Evolutionary conservation across 768 basidiomycete genomes (phyloP).

Genomic region (Coprinopsis cinerea): DNA sequence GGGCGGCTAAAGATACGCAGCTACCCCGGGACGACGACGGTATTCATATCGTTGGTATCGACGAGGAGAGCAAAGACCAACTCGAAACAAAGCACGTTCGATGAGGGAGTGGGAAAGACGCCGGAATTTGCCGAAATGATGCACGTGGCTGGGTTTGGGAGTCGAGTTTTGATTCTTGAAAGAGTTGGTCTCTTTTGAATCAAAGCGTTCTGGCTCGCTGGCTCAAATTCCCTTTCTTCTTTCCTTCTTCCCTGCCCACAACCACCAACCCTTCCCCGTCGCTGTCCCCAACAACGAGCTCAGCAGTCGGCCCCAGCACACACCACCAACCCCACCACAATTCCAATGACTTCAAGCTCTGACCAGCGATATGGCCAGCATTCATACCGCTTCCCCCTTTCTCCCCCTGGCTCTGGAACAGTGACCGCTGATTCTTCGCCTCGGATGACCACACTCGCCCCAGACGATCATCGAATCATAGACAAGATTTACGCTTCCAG

Average conservation of each 20-base stretch:
- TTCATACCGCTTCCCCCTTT: slow-evolving; percentile 38
- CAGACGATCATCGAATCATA: slow-evolving; percentile 22
- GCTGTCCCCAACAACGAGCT: background rate
- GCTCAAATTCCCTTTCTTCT: background rate
- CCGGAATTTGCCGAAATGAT: slow-evolving; percentile 5
- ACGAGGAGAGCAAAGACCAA: background rate
- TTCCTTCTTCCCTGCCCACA: background rate
- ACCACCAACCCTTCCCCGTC: background rate
- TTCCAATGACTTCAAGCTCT: slow-evolving; percentile 1
- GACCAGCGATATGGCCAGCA: slow-evolving; percentile 23
- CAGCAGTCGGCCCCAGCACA: background rate
- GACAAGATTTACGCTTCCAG: slow-evolving; percentile 12
- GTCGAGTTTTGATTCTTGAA: background rate
- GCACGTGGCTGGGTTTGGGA: slow-evolving; percentile 11
- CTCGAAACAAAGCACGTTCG: slow-evolving; percentile 13
- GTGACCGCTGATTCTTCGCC: slow-evolving; percentile 36
- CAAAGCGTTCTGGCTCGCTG: background rate
- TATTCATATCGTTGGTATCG: background rate
- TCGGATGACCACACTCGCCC: slow-evolving; percentile 19
- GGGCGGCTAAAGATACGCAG: too few species aligned
- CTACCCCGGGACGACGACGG: background rate
- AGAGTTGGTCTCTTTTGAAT: background rate
- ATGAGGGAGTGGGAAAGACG: slow-evolving; percentile 1
- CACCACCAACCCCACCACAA: background rate
- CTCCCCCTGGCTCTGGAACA: slow-evolving; percentile 41